Evolutionary conservation across 2,329 filamentous ascomycete genomes (phyloP).

Genomic region (Davidsoniella australis): DNA sequence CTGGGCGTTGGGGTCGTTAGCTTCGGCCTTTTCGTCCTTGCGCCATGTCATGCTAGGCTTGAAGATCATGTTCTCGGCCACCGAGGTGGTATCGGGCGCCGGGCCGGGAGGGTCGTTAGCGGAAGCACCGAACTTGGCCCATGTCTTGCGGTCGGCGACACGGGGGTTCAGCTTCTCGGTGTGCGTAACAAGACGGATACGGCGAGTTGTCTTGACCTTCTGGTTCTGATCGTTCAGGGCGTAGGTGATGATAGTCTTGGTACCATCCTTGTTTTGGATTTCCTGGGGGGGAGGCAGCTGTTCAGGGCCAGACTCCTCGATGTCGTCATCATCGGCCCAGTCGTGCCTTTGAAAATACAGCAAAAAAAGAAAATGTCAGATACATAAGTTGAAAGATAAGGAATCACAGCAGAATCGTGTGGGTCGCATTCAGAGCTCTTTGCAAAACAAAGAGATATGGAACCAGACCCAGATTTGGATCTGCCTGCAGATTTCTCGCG

Average conservation of each 20-base stretch:
- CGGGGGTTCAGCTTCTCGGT: slow-evolving; percentile 91
- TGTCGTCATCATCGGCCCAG: slow-evolving; percentile 93
- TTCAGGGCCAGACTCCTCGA: slow-evolving; percentile 50
- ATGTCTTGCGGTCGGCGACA: slow-evolving; percentile 84
- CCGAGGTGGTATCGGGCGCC: slow-evolving; percentile 72
- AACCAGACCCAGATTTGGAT: too few relatives aligned
- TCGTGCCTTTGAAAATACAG: slow-evolving; percentile 34
- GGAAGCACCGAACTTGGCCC: slow-evolving; percentile 83
- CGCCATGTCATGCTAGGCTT: slow-evolving; percentile 87
- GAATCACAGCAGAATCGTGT: background rate
- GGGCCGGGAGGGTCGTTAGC: slow-evolving; percentile 73
- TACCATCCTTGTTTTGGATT: slow-evolving; percentile 94
- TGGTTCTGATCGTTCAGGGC: slow-evolving; percentile 82
- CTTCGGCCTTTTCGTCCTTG: slow-evolving; percentile 68
- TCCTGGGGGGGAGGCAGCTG: slow-evolving; percentile 68
- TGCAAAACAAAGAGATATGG: too few relatives aligned
- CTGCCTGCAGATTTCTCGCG: too few relatives aligned
- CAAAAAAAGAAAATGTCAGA: background rate
- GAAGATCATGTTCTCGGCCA: slow-evolving; percentile 98
- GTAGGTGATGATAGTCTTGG: slow-evolving; percentile 86
- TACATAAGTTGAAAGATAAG: background rate
- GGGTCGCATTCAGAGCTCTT: background rate
- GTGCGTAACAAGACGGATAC: slow-evolving; percentile 80
- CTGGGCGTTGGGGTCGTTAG: slow-evolving; percentile 55
- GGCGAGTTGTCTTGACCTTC: slow-evolving; percentile 93